Percentiles rank a stretch among this genome's conserved stretches.
Evolutionary conservation across 495 filamentous ascomycete species (phyloP).

Genomic region (Pseudotulostoma volvatum): DNA sequence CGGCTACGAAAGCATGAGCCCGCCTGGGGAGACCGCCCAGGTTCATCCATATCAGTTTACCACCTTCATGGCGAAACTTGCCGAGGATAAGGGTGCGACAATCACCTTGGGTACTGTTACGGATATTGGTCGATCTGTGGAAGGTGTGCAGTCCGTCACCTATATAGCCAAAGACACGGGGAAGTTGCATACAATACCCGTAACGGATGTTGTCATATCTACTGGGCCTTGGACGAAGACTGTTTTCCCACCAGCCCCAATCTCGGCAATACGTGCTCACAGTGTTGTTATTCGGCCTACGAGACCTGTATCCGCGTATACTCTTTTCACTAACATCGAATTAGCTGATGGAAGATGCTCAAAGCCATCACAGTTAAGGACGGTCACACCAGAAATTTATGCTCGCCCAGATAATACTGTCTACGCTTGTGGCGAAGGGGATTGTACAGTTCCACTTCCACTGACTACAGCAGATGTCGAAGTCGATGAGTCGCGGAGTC

Average conservation of each 20-base stretch:
- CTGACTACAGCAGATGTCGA: constrained; percentile 59
- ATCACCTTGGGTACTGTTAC: constrained; percentile 53
- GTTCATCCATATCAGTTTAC: constrained; percentile 93
- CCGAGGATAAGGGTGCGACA: constrained; percentile 55
- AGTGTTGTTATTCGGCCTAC: constrained; percentile 68
- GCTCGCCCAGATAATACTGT: constrained; percentile 75
- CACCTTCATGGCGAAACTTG: constrained; percentile 66
- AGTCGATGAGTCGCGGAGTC: constrained; percentile 59
- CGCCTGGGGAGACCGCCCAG: constrained; percentile 66
- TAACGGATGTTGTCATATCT: constrained; percentile 68
- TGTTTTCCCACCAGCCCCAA: constrained; percentile 58
- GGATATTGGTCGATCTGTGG: constrained; percentile 38
- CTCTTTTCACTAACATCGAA: constrained; percentile 78
- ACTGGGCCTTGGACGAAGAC: constrained; percentile 81
- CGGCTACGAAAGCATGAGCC: constrained; percentile 71
- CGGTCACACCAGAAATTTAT: constrained; percentile 82
- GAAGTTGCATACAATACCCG: constrained; percentile 41
- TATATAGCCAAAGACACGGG: constrained; percentile 53
- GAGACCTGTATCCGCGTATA: constrained; percentile 66
- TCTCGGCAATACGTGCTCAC: constrained; percentile 72
- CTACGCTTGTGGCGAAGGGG: constrained; percentile 88
- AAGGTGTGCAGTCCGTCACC: constrained; percentile 47
- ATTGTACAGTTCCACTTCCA: constrained; percentile 59
- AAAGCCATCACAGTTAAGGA: constrained; percentile 37
- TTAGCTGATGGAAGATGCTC: constrained; percentile 45